Percentiles rank a stretch among this genome's conserved stretches.
Evolutionary conservation across 306 rosid genomes (phyloP).

Genomic region (Quercus rubra): DNA sequence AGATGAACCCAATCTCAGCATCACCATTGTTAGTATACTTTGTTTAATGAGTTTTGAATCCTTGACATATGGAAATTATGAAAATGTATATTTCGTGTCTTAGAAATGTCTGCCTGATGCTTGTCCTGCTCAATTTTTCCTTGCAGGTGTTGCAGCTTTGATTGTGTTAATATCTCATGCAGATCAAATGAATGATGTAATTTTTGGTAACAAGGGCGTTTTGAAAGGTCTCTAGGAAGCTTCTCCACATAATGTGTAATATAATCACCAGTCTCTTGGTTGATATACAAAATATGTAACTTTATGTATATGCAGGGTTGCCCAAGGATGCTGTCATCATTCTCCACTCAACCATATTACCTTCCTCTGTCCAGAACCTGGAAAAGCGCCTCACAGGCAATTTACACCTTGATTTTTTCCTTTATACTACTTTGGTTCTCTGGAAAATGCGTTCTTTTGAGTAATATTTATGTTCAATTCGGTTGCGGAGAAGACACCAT

Average conservation of each 20-base stretch:
- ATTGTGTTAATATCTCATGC: constrained; percentile 47
- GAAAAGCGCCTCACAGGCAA: constrained; percentile 60
- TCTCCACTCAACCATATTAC: constrained; percentile 49
- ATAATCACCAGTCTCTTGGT: constrained; percentile 25
- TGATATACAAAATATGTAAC: constrained; percentile 7
- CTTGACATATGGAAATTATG: background rate
- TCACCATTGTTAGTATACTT: background rate
- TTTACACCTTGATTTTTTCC: constrained; percentile 13
- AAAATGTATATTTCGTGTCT: background rate
- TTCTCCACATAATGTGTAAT: constrained; percentile 10
- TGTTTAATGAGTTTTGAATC: background rate
- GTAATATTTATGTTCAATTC: background rate
- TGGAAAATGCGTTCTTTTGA: background rate
- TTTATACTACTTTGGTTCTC: background rate
- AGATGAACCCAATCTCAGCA: background rate
- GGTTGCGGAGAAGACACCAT: background rate
- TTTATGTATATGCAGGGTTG: constrained; percentile 52
- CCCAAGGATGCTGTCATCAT: constrained; percentile 58
- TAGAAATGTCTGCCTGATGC: constrained; percentile 11
- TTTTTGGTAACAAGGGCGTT: constrained; percentile 49
- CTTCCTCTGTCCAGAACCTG: constrained; percentile 44
- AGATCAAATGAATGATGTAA: constrained; percentile 47
- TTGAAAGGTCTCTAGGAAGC: constrained; percentile 45
- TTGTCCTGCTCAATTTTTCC: constrained; percentile 18
- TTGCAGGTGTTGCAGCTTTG: constrained; percentile 72